These are phyloP conservation scores for Candida suzukii DNA, from an alignment of 805 yeast genomes.

Conservation along the genomic window DNA sequence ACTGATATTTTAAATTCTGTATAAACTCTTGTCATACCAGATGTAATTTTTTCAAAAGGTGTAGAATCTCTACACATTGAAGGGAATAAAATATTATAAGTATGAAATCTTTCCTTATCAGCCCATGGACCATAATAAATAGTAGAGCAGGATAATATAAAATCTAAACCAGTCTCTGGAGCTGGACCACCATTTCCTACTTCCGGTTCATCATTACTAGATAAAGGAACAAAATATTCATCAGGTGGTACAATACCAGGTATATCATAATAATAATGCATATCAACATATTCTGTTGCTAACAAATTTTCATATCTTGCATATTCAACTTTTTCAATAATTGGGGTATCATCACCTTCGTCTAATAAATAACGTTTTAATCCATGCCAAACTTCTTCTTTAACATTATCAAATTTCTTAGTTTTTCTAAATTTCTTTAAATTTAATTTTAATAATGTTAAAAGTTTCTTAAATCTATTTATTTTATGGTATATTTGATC, in stretches of 20 bases:
- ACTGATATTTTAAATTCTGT: conserved; percentile 51
- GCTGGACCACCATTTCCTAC: conserved; percentile 52
- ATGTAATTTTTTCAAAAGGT: conserved; percentile 26
- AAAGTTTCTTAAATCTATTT: neutral
- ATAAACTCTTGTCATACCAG: conserved; percentile 50
- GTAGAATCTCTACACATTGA: conserved; percentile 48
- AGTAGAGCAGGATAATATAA: conserved; percentile 53
- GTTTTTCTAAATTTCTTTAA: neutral
- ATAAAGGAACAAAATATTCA: too few relatives aligned
- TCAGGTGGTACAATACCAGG: conserved; percentile 53
- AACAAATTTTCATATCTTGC: conserved; percentile 70
- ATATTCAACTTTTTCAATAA: conserved; percentile 55
- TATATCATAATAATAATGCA: conserved; percentile 61
- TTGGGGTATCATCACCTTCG: conserved; percentile 15
- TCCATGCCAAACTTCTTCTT: conserved; percentile 61
- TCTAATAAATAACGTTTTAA: conserved; percentile 55
- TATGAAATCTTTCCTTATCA: conserved; percentile 66
- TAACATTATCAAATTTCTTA: conserved; percentile 1
- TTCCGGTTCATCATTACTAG: conserved; percentile 46
- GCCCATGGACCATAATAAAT: conserved; percentile 95
- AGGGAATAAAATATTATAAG: conserved; percentile 68
- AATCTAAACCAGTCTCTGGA: conserved; percentile 55
- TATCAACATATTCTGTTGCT: conserved; percentile 47
- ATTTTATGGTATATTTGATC: conserved; percentile 5
- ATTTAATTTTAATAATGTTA: neutral